Conservation (phyloP, 805 yeast species). For the Yarrowia bubula region DNA sequence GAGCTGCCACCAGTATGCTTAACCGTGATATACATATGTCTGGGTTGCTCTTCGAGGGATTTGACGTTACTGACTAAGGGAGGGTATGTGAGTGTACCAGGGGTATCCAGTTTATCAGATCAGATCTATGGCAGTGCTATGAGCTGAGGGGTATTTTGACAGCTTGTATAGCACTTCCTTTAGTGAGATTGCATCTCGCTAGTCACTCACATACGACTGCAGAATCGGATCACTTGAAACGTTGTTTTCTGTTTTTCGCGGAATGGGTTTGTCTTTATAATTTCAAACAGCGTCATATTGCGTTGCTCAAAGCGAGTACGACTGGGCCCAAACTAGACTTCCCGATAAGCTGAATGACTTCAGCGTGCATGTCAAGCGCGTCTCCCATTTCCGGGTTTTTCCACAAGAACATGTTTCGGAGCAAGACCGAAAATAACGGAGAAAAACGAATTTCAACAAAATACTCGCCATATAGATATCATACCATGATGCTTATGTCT, state of each 20-base stretch:
- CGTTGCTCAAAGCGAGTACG: background rate
- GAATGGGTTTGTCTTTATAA: background rate
- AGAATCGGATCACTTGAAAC: too few species aligned
- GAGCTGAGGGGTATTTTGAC: too few species aligned
- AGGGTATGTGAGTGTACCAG: too few species aligned
- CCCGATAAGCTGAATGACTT: slow-evolving; percentile 1
- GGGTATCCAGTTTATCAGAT: too few species aligned
- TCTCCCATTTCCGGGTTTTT: background rate
- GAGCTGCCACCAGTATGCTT: background rate
- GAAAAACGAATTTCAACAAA: too few species aligned
- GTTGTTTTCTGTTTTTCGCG: background rate
- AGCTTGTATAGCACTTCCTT: too few species aligned
- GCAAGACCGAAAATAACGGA: background rate
- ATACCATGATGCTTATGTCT: too few species aligned
- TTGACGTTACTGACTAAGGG: background rate
- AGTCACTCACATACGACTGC: too few species aligned
- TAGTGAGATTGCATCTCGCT: too few species aligned
- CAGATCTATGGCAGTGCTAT: too few species aligned
- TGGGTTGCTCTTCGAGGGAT: slow-evolving; percentile 17
- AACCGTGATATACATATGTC: background rate
- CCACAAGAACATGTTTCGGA: background rate
- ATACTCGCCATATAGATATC: too few species aligned
- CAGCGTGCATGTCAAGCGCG: background rate
- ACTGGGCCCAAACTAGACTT: background rate
- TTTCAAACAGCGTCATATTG: background rate